Percentiles rank a stretch among this genome's conserved stretches.
Evolutionary conservation across 1,284 basidiomycete species (phyloP).

Genomic region (Ganoderma lingzhi): DNA sequence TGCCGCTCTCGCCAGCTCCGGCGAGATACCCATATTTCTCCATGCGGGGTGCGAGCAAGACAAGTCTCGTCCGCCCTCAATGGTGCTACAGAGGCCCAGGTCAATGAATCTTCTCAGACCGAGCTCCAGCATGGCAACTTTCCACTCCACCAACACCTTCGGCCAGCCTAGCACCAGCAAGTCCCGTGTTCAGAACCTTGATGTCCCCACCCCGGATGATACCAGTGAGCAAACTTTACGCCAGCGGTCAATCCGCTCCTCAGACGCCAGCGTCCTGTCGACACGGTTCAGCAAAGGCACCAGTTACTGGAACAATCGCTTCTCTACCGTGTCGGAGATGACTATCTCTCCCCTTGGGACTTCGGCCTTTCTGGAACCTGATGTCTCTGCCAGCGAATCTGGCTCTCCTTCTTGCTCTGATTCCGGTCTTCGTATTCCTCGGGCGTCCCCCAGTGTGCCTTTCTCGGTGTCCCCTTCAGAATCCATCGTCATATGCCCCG

Average conservation of each 20-base stretch:
- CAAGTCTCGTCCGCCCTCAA: background rate
- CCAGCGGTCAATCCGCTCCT: conserved; percentile 4
- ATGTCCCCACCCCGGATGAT: conserved; percentile 11
- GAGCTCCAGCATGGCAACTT: conserved; percentile 30
- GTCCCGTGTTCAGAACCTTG: background rate
- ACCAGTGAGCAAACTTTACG: conserved; percentile 21
- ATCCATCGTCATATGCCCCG: conserved; percentile 27
- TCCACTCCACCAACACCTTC: conserved; percentile 40
- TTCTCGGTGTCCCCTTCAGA: conserved; percentile 19
- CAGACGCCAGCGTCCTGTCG: conserved; percentile 15
- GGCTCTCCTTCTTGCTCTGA: conserved; percentile 9
- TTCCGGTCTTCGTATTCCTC: conserved; percentile 8
- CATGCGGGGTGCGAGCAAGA: conserved; percentile 38
- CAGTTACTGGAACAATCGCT: conserved; percentile 29
- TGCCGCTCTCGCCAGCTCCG: conserved; percentile 52
- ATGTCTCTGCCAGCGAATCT: conserved; percentile 14
- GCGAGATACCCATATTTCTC: conserved; percentile 64
- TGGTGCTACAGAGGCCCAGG: background rate
- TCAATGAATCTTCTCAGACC: conserved; percentile 19
- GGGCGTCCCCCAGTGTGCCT: conserved; percentile 13
- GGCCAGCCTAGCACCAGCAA: conserved; percentile 20
- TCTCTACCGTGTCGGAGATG: conserved; percentile 23
- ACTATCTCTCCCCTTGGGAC: conserved; percentile 31
- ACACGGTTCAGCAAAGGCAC: conserved; percentile 19
- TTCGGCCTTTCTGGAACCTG: conserved; percentile 34